Conservation (phyloP, 305 asterid species). For the Plantago lanceolata region DNA sequence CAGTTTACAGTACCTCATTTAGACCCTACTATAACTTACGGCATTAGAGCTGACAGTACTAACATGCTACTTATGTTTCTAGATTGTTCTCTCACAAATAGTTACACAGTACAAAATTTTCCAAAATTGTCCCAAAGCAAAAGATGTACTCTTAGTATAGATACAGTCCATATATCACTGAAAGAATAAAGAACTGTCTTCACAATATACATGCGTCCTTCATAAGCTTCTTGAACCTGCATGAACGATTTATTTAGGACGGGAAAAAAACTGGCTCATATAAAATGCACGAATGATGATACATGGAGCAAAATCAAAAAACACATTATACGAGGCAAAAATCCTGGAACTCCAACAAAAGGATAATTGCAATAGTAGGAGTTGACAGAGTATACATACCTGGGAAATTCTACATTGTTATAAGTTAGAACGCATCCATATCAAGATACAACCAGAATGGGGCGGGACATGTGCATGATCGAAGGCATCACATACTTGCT, state of each 20-base stretch:
- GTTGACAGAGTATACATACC: neutral
- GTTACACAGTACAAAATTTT: neutral
- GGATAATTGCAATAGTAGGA: neutral
- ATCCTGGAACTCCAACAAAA: neutral
- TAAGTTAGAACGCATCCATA: slow-evolving; percentile 1
- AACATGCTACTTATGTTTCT: neutral
- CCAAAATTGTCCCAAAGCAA: neutral
- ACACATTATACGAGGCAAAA: neutral
- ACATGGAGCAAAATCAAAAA: too few species aligned
- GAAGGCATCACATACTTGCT: neutral
- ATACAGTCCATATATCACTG: neutral
- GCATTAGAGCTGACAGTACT: neutral
- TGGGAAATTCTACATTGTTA: neutral
- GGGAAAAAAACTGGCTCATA: too few species aligned
- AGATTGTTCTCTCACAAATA: neutral
- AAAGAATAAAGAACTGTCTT: slow-evolving; percentile 12
- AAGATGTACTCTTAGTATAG: neutral
- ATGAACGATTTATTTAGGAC: neutral
- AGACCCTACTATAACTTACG: neutral
- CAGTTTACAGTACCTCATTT: too few species aligned
- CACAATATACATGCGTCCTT: neutral
- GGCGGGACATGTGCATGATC: neutral
- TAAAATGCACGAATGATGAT: too few species aligned
- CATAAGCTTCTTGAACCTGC: slow-evolving; percentile 1
- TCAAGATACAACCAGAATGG: slow-evolving; percentile 3